Base-by-base conservation (phyloP, 1,139 yeast species). In the Magnusiomyces paraingens region DNA sequence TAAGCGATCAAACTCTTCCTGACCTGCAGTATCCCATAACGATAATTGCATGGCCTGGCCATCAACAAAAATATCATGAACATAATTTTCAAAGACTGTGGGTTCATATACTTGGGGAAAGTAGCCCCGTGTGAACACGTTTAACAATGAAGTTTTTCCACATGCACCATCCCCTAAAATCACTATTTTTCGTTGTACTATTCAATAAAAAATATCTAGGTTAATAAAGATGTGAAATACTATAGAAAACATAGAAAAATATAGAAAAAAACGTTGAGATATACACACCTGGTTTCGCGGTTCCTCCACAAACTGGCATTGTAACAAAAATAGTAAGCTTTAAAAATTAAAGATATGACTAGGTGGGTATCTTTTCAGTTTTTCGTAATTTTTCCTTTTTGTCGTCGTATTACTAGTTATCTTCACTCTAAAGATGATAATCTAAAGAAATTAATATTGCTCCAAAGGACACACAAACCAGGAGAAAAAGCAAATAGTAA, bases 61-160 rank as follows among this genome's bases (percentile, higher is more conserved):
- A 69, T 93, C 99, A 56, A 93, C 90, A 72, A 88, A 93, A 60
- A 93, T 91, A 69, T 93, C 99, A 72, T 93, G 99, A 56, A 91
- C 96, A 69, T 93, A 93, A 73, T 93, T 93, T 70, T 93, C 99
- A 71, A 93, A 93, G 39, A 93, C 98, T 0, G 99, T 93, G 26
- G 99, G 99, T 66, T 93, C 99, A 70, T 93, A 93, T 20, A 93
- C 98, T 67, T 93, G 97, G 10, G 99, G 99, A 72, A 93, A 93
- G 72, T 93, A 93, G 1, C 99, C 99, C 65, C 97, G 78, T 5
- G 99, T 93, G 73, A 93, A 93, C 58, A 94, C 97, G 68, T 93
- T 94, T 66, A 93, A 77, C 57, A 93, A 76, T n/a, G 95, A 86
- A 2, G 96, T 88, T 67, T 86, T 86, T 70, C 94, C 94, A 71